These are phyloP conservation scores for Blastomyces gilchristii DNA, from an alignment of 2,329 filamentous ascomycete genomes.

Conservation along the genomic window DNA sequence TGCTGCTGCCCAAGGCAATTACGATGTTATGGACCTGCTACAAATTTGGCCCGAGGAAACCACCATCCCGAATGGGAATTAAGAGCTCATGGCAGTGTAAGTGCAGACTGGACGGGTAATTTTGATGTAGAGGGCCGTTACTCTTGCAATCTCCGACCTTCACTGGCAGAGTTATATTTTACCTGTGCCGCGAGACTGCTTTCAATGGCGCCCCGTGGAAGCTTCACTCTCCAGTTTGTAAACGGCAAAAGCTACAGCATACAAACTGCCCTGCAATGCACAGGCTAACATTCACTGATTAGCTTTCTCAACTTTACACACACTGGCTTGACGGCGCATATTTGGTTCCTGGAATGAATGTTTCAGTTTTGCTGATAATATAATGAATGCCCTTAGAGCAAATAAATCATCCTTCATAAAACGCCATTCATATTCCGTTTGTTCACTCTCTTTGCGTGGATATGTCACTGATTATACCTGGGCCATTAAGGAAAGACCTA, in stretches of 20 bases:
- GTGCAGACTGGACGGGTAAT: background rate
- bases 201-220: background rate
- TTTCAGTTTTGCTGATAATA: background rate
- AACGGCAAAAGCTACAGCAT: background rate
- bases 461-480: background rate
- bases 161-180: background rate
- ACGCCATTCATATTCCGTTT: background rate
- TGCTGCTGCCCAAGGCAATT: background rate
- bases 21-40: background rate
- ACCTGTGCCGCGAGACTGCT: background rate
- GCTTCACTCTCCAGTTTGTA: background rate
- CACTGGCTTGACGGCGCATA: background rate
- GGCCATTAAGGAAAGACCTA: background rate
- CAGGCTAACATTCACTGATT: background rate
- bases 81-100: background rate
- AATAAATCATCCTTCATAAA: background rate
- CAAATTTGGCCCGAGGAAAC: background rate
- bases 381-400: background rate
- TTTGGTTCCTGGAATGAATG: background rate
- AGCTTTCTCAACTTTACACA: background rate
- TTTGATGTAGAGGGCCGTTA: background rate
- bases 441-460: background rate
- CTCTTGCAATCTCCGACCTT: background rate
- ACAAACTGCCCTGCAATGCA: background rate
- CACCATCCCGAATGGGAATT: background rate